Evolutionary conservation across 768 basidiomycete species (phyloP).

Genomic region (Panus rudis): DNA sequence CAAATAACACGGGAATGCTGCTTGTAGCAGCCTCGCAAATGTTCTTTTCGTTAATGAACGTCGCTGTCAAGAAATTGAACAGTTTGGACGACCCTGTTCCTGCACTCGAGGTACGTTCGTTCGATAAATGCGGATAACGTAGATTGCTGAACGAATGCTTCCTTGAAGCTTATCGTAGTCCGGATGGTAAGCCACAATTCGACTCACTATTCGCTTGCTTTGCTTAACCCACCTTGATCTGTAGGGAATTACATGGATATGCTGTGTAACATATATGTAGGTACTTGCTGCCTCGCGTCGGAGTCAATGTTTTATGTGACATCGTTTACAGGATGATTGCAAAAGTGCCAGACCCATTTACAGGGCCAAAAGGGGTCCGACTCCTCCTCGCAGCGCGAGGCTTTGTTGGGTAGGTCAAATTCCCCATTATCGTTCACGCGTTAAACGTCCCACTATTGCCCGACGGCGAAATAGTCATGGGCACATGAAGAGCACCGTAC

Average conservation of each 20-base stretch:
- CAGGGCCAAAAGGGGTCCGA: constrained; percentile 67
- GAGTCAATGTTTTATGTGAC: no score
- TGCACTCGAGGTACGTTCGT: constrained; percentile 47
- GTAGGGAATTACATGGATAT: constrained; percentile 33
- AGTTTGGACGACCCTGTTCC: constrained; percentile 51
- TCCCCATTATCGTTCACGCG: not conserved
- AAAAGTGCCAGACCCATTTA: constrained; percentile 47
- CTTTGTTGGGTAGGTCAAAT: constrained; percentile 45
- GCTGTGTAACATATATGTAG: constrained; percentile 45
- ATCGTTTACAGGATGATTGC: constrained; percentile 25
- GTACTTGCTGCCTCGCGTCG: constrained; percentile 1
- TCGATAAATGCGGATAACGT: not conserved
- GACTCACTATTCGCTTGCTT: no score
- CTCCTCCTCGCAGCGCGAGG: constrained; percentile 51
- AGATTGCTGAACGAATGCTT: constrained; percentile 2
- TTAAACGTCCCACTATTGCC: no score
- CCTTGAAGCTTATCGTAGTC: constrained; percentile 40
- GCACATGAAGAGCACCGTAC: no score
- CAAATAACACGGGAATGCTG: constrained; percentile 50
- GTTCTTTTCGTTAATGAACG: constrained; percentile 55
- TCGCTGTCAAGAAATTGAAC: constrained; percentile 57
- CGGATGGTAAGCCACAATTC: constrained; percentile 42
- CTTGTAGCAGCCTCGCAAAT: constrained; percentile 51
- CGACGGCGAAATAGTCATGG: no score
- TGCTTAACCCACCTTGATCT: not conserved